Base-by-base conservation (phyloP, 768 basidiomycete genomes). In the Pisolithus orientalis region DNA sequence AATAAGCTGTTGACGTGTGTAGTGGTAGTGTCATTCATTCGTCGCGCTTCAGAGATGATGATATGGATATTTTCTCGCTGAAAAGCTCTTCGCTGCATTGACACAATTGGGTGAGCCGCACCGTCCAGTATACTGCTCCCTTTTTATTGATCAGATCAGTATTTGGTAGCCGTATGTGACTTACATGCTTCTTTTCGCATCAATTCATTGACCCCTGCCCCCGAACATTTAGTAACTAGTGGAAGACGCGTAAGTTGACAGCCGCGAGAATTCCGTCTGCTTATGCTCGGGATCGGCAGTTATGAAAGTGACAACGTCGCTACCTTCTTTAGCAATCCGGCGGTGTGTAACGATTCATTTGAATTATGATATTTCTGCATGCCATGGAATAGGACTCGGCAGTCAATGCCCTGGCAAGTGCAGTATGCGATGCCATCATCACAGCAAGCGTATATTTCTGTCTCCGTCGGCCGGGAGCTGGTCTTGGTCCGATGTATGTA, bases 341-440 rank as follows among this genome's bases (percentile, higher is more conserved):
- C n/a, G n/a, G 40, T 42, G 10, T 3, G 40, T 42, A 8, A 7
- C 11, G 40, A 6, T 5, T 42, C 24, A 11, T 21, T 24, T 21
- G 7, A 7, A 17, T 11, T 21, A 21, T 42, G 17, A 8, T 17
- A 21, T 17, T 17, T 42, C 6, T 17, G 17, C 40, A 21, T 21
- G 24, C 4, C 24, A 13, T 8, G 10, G 8, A 21, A 24, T 38
- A 64, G 63, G 53, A 27, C 38, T 8, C 31, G 32, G 46, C 57
- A 27, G 10, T 55, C 16, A 45, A 49, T 4, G 48, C 57, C 16
- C 4, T 64, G 16, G 39, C 56, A 7, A 57, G 57, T n/a, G 57
- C 64, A 14, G 1, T 56, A 16, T 65, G 64, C 25, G 62, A 63
- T 51, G 45, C 44, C 8, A 6, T 52, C 34, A 64, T 64, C 51